A percentile compares a stretch with the other conserved stretches of the same genome.
These are phyloP conservation scores for Geranium brycei DNA, from an alignment of 345 rosid genomes.

Conservation along the genomic window DNA sequence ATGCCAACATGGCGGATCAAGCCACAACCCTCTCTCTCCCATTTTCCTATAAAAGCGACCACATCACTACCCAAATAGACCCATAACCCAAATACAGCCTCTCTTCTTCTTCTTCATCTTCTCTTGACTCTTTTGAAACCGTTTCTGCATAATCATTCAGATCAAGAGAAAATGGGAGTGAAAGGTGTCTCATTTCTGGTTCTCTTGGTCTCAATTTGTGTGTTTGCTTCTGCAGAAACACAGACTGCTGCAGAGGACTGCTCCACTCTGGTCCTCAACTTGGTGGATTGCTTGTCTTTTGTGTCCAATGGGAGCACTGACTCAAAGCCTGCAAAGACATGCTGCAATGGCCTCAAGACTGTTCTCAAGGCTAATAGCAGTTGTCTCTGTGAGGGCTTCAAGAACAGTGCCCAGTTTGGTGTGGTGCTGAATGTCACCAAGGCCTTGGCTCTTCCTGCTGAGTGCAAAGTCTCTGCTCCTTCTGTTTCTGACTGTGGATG, in stretches of 20 bases:
- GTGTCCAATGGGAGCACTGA: constrained; percentile 11
- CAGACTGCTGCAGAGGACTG: constrained; percentile 13
- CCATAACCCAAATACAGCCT: neutral
- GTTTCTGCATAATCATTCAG: neutral
- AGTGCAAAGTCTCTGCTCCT: constrained; percentile 10
- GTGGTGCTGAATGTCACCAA: constrained; percentile 17
- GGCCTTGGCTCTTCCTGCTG: constrained; percentile 17
- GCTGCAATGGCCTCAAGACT: constrained; percentile 26
- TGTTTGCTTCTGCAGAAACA: neutral
- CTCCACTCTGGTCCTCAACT: constrained; percentile 13
- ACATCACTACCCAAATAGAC: neutral
- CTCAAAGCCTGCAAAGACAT: constrained; percentile 9
- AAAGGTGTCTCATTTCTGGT: neutral
- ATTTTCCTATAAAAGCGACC: neutral
- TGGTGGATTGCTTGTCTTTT: constrained; percentile 35
- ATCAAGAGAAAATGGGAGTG: neutral
- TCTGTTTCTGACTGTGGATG: neutral
- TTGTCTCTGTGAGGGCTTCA: constrained; percentile 26
- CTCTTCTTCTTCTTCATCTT: neutral
- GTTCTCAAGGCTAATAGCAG: constrained; percentile 11
- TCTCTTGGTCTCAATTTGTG: neutral
- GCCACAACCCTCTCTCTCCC: neutral
- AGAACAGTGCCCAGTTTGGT: constrained; percentile 20
- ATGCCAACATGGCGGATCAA: neutral
- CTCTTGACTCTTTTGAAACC: neutral